Conservation (phyloP, 805 yeast genomes). For the Sugiyamaella marilandica region DNA sequence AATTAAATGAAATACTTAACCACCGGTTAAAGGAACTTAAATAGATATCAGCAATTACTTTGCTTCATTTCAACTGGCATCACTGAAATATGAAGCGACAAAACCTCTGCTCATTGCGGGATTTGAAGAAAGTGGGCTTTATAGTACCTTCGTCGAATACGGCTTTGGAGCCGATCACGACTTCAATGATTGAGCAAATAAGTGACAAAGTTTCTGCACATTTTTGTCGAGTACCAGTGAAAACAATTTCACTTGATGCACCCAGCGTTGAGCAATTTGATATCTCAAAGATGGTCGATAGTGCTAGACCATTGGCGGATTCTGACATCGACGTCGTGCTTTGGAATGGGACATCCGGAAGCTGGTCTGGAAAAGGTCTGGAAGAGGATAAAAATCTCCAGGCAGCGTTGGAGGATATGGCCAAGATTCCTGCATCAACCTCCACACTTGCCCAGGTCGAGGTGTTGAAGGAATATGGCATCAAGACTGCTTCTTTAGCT, state of each 20-base stretch:
- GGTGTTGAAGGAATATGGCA: not conserved
- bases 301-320: slow-evolving; percentile 1
- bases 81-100: not conserved
- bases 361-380: not conserved
- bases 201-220: slow-evolving; percentile 1
- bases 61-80: too few species aligned
- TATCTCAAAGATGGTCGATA: not conserved
- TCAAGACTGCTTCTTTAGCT: not conserved
- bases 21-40: too few species aligned
- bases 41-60: too few species aligned
- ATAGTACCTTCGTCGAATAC: not conserved
- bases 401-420: not conserved
- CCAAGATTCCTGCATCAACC: not conserved
- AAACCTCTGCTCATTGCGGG: not conserved
- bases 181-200: not conserved
- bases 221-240: not conserved
- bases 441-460: not conserved
- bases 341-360: not conserved
- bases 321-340: not conserved
- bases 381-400: not conserved
- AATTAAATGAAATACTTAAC: too few species aligned
- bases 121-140: not conserved
- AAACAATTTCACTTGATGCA: not conserved
- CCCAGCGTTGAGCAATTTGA: not conserved
- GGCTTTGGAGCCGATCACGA: not conserved